Conservation (phyloP, 441 rosid genomes). For the Jatropha podagrica region DNA sequence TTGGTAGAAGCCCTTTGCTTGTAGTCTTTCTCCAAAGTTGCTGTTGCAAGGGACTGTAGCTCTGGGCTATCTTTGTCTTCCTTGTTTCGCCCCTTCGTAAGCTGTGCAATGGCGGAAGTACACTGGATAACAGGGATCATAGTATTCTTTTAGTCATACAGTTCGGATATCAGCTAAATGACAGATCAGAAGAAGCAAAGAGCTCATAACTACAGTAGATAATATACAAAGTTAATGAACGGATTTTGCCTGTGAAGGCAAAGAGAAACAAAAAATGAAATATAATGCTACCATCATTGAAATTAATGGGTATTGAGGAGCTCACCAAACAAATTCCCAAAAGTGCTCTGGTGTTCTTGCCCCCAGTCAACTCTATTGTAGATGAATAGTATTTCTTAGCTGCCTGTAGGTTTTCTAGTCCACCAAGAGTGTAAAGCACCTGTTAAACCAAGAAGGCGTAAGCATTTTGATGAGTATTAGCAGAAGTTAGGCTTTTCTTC, state of each 20-base stretch:
- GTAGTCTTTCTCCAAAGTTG: slow-evolving; percentile 88
- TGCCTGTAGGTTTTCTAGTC: slow-evolving; percentile 76
- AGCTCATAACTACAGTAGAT: not conserved
- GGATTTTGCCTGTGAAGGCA: not conserved
- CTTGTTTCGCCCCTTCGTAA: slow-evolving; percentile 77
- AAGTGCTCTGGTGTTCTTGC: slow-evolving; percentile 91
- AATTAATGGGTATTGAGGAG: slow-evolving; percentile 11
- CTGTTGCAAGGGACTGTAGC: slow-evolving; percentile 64
- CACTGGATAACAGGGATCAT: slow-evolving; percentile 42
- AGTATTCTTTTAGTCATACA: slow-evolving; percentile 10
- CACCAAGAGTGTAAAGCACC: slow-evolving; percentile 97
- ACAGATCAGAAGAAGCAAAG: too few relatives aligned
- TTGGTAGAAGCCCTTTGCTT: slow-evolving; percentile 72
- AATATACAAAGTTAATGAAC: not conserved
- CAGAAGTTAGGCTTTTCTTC: not conserved
- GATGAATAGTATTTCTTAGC: slow-evolving; percentile 95
- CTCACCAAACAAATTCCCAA: slow-evolving; percentile 92
- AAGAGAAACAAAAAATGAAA: not conserved
- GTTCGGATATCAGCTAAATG: slow-evolving; percentile 2
- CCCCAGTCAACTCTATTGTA: slow-evolving; percentile 80
- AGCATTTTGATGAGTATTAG: not conserved
- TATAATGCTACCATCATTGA: not conserved
- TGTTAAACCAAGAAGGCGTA: slow-evolving; percentile 32
- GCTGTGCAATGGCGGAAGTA: slow-evolving; percentile 76
- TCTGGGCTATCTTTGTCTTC: slow-evolving; percentile 84